Evolutionary conservation across 2,329 filamentous ascomycete genomes (phyloP), one percentile per base, ranked within the genome.

Genomic region (Dendryphion nanum): DNA sequence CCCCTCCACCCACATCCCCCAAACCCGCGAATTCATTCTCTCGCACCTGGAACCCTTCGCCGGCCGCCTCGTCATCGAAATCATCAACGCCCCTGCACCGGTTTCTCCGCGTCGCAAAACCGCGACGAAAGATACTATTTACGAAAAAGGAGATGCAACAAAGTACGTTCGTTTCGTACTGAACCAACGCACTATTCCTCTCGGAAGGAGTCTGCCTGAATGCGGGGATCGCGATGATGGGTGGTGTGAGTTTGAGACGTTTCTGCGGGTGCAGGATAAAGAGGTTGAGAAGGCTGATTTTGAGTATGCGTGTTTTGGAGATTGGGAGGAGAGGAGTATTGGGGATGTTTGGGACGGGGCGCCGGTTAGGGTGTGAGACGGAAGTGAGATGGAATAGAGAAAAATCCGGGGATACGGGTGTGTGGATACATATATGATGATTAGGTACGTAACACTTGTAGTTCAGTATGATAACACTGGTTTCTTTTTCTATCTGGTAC

Each of bases 181-280:
- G 30, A 88, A 88, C 59, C 84, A 88, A 65, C 73, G 86, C 19
- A 89, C 85, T 0, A 54, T 89, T 1, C 85, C 85, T 1, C 68
- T 89, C 1, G 82, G 84, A 5, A 63, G 63, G 42, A 87, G 81
- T 53, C 82, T 86, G 44, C 64, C 76, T 1, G 77, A 81, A 41
- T 89, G 86, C 51, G 83, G 78, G 2, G 57, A 73, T 8, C 68
- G 85, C 4, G 76, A 81, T 30, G 86, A 89, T 60, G 86, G 85
- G 1, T 89, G 86, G 85, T 89, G 86, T 57, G 84, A 89, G 57
- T 61, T 89, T 33, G 73, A 74, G 3, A 81, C 81, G 0, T 89
- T 89, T 53, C 54, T 89, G 30, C 61, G 76, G 43, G 70, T 81
- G 4, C 80, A 85, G 66, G 71, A 79, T 42, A 68, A 67, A 44